phyloP scores from a whole-genome alignment of 1,284 basidiomycete species.

The Ustilago nuda region DNA sequence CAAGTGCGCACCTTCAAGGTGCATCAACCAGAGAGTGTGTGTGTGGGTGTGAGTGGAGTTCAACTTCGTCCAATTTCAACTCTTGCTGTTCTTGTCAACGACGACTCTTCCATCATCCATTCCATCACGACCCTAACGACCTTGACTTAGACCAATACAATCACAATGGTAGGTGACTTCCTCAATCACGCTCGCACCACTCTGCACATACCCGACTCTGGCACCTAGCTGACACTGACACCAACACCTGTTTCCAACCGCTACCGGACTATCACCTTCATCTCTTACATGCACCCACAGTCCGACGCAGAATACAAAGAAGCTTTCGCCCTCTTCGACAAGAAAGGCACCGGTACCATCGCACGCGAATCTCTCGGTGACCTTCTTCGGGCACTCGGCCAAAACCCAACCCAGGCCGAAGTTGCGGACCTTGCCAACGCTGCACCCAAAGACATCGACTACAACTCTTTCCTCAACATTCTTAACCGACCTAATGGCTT shows the following conservation, averaged over 20 bases:
- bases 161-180: slow-evolving; percentile 19
- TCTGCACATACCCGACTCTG: not conserved
- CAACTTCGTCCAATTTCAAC: not conserved
- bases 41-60: slow-evolving; percentile 5
- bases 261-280: not conserved
- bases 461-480: slow-evolving; percentile 80
- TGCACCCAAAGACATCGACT: slow-evolving; percentile 80
- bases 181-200: too few species aligned
- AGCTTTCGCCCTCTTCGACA: slow-evolving; percentile 97
- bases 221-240: not conserved
- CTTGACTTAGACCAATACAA: not conserved
- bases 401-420: slow-evolving; percentile 98
- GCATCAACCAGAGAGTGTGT: too few species aligned
- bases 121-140: slow-evolving; percentile 3
- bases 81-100: slow-evolving; percentile 1
- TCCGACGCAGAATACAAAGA: slow-evolving; percentile 76
- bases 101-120: not conserved
- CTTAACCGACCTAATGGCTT: slow-evolving; percentile 94
- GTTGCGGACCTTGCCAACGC: slow-evolving; percentile 82
- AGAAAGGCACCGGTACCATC: slow-evolving; percentile 90
- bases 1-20: slow-evolving; percentile 1
- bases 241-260: not conserved
- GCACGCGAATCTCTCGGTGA: slow-evolving; percentile 92
- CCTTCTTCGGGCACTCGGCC: slow-evolving; percentile 90
- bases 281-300: slow-evolving; percentile 14